phyloP scores from a whole-genome alignment of 2,329 filamentous ascomycete genomes.

The Paraphoma sp. region DNA sequence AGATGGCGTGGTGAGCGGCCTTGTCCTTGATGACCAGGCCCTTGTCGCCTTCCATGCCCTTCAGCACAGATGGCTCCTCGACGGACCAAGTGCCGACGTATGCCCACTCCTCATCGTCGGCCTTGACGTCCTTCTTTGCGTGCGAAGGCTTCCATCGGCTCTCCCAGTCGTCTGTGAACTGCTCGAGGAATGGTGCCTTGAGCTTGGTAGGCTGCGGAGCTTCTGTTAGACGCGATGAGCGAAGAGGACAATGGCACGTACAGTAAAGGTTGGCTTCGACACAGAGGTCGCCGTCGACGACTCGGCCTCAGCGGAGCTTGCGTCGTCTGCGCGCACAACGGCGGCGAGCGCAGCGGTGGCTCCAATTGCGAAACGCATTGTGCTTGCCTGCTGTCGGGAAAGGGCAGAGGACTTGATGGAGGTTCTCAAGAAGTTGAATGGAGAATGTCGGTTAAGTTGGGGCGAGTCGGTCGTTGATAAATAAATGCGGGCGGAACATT shows the following conservation, averaged over 20 bases:
- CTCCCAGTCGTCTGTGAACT: constrained; percentile 98
- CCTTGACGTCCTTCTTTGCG: constrained; percentile 90
- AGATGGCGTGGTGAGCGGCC: constrained; percentile 98
- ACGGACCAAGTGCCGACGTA: constrained; percentile 97
- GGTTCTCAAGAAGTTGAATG: constrained; percentile 20
- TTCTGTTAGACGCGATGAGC: constrained; percentile 19
- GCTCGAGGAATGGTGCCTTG: constrained; percentile 95
- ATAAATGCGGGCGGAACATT: constrained; percentile 30
- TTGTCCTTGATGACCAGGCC: constrained; percentile 98
- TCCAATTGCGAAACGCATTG: constrained; percentile 71
- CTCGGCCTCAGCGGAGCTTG: constrained; percentile 54
- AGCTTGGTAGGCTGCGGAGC: constrained; percentile 76
- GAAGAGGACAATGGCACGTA: constrained; percentile 58
- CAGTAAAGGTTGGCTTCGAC: constrained; percentile 83
- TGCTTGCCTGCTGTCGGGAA: constrained; percentile 39
- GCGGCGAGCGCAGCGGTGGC: constrained; percentile 75
- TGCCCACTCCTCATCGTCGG: constrained; percentile 87
- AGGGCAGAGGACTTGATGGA: constrained; percentile 38
- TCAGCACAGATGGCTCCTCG: constrained; percentile 88
- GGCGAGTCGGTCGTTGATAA: constrained; percentile 27
- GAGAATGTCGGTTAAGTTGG: constrained; percentile 21
- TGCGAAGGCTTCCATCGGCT: constrained; percentile 91
- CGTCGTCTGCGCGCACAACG: constrained; percentile 71
- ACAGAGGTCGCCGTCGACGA: constrained; percentile 65
- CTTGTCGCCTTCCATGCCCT: constrained; percentile 94